phyloP scores from a whole-genome alignment of 2,329 filamentous ascomycete genomes.

The Fragosphaeria purpurea region DNA sequence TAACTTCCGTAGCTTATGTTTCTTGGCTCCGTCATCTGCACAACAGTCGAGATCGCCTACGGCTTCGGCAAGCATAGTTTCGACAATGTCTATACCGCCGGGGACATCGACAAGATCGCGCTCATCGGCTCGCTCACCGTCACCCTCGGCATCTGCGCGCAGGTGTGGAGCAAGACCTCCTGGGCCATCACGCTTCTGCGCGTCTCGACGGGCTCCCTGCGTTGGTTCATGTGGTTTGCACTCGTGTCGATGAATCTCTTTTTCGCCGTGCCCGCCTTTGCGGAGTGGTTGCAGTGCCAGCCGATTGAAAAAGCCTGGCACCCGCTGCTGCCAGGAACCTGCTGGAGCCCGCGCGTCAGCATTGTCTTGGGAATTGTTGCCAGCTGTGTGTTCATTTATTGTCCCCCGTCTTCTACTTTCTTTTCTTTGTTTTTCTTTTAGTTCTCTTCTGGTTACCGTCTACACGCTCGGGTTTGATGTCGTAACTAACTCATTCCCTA shows the following conservation, averaged over 20 bases:
- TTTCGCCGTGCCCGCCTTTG: slow-evolving; percentile 17
- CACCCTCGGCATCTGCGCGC: slow-evolving; percentile 21
- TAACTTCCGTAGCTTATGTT: not conserved
- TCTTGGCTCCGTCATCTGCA: not conserved
- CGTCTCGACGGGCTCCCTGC: slow-evolving; percentile 20
- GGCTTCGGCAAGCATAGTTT: slow-evolving; percentile 2
- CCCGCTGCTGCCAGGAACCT: slow-evolving; percentile 14
- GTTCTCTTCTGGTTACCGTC: too few species aligned
- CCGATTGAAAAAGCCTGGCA: slow-evolving; percentile 20
- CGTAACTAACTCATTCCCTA: too few species aligned
- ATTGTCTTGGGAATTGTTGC: slow-evolving; percentile 16
- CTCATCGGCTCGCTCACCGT: slow-evolving; percentile 11
- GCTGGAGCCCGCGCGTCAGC: slow-evolving; percentile 16
- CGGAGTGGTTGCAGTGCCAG: slow-evolving; percentile 21
- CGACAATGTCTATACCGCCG: not conserved
- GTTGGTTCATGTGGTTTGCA: slow-evolving; percentile 20
- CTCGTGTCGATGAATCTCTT: slow-evolving; percentile 23
- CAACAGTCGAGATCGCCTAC: not conserved
- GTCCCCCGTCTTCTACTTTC: not conserved
- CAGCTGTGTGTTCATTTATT: slow-evolving; percentile 14
- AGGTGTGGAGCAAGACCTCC: slow-evolving; percentile 27
- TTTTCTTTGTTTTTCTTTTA: too few species aligned
- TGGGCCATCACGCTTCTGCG: slow-evolving; percentile 27
- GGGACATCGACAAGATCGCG: not conserved
- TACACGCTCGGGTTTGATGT: not conserved